Evolutionary conservation across 2,329 filamentous ascomycete genomes (phyloP), one percentile per base, ranked within the genome.

Genomic region (Aureobasidium mangrovei): DNA sequence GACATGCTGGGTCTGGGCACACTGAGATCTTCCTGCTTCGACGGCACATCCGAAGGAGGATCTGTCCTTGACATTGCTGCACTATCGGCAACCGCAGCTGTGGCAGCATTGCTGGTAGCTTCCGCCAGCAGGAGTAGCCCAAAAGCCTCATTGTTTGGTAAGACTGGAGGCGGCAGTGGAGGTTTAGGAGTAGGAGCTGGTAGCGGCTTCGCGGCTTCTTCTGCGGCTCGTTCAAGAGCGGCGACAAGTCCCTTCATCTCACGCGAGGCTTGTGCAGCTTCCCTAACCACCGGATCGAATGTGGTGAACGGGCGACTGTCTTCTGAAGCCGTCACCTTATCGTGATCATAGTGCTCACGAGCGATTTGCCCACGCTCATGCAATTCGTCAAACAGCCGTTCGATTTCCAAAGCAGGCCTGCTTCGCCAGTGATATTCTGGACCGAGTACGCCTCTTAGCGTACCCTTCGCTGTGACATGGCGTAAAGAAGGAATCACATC

Each of bases 111-210:
- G 27, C 24, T 7, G n/a, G 63, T 61, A 33, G 68, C 53, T 9
- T 67, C 63, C 28, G 68, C 69, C 52, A 72, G 64, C 47, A 69
- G 54, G 58, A 67, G 66, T 32, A 76, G 62, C 27, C 70, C 68
- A 29, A 65, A 57, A 4, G 72, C 72, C 48, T 72, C 63, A 28
- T 71, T 70, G 57, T 74, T 74, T 2, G 67, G 65, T 55, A 74
- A 65, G 26, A 66, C 53, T 40, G 56, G 47, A 29, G 60, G 55
- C 8, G 54, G 46, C 3, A 57, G 55, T 38, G 59, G 46, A 18
- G 66, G 53, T 10, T 51, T 29, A 24, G 42, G 18, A 27, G 48
- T 29, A 26, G 61, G 59, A 9, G 52, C 47, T 3, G 58, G 55
- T 44, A 59, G 46, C 24, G 54, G 54, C 5, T 18, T 38, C 2